These are phyloP conservation scores for Aspergillus texensis DNA, from an alignment of 2,329 filamentous ascomycete species.

Conservation along the genomic window DNA sequence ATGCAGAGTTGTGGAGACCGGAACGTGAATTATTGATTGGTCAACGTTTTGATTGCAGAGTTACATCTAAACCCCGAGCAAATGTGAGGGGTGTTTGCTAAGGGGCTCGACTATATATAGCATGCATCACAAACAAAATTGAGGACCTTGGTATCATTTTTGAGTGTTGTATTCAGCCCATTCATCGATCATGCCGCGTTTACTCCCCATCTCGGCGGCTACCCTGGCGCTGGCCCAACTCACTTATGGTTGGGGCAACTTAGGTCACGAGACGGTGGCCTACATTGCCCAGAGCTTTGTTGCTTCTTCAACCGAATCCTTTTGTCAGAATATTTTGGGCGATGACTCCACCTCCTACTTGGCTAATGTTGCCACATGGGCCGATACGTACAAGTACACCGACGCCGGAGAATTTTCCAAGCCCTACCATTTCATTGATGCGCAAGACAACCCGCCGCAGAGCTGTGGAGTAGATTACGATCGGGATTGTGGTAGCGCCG, in stretches of 20 bases:
- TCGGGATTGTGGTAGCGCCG: constrained; percentile 54
- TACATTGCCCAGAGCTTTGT: constrained; percentile 57
- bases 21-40: background rate
- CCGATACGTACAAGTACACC: constrained; percentile 54
- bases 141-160: background rate
- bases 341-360: constrained; percentile 51
- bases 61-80: background rate
- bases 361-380: constrained; percentile 57
- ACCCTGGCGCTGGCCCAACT: background rate
- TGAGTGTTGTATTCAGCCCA: no score
- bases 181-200: background rate
- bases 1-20: background rate
- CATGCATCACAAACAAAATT: no score
- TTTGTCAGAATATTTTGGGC: constrained; percentile 48
- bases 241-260: constrained; percentile 51
- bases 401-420: constrained; percentile 51
- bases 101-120: background rate
- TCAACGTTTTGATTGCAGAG: background rate
- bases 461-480: constrained; percentile 53
- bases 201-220: background rate
- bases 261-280: constrained; percentile 59
- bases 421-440: constrained; percentile 56
- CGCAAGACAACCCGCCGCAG: constrained; percentile 50
- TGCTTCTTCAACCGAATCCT: constrained; percentile 45
- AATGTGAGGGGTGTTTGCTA: background rate